Base-by-base conservation (phyloP, 805 yeast species). In the Kazachstania kunashirensis region DNA sequence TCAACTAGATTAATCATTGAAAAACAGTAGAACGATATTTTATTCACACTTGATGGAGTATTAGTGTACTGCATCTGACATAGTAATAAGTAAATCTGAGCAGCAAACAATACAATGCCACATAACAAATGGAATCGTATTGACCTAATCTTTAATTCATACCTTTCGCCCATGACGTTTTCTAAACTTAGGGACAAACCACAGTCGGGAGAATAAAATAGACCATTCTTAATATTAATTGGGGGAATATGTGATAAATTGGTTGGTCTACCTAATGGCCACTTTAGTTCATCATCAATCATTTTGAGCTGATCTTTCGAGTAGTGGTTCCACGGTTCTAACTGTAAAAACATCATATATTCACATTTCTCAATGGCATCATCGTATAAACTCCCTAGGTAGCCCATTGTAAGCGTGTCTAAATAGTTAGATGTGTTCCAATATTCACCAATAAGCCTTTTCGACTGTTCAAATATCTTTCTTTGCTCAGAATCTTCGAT, bases 201-300 rank as follows among this genome's bases (percentile, higher is more conserved):
- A 64, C 97, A 88, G 53, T 88, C 95, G 0, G 96, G 96, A 0
- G 95, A 84, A 50, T 83, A 86, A 14, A 84, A 41, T 11, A 84
- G 43, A 6, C 80, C 85, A 9, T 69, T 59, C 2, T 68, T 55
- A 8, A 88, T 49, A 23, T 61, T 61, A 13, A 88, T 45, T 0
- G 57, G 49, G 0, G 96, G 96, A 5, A 79, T 52, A 1, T 50
- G 41, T 10, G 59, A 46, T 18, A 62, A 45, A 13, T 70, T 67
- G 12, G 77, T 69, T 2, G 96, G 96, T 42, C 82, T 64, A 0
- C 96, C 96, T n/a, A 71, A 52, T 1, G 96, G 96, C 43, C 70
- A 64, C 9, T 46, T 53, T 15, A 86, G 59, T 55, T 88, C 97
- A 25, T 74, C 69, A 46, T 88, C 96, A 21, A 88, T 75, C 33